Base-by-base conservation (phyloP, 129 eudicot genomes). In the Helianthus tuberosus region DNA sequence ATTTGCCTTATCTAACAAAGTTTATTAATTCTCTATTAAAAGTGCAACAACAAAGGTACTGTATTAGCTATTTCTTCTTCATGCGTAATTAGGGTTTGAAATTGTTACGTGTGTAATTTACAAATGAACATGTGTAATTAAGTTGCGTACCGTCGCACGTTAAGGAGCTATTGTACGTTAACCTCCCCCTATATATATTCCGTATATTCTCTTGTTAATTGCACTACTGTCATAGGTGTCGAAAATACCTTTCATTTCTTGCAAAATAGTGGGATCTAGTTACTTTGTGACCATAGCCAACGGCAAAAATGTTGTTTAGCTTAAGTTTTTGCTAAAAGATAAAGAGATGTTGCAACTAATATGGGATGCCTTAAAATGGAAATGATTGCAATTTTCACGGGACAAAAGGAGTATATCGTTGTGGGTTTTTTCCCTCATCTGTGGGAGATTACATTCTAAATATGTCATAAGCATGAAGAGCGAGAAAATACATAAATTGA, bases 181-280 rank as follows among this genome's bases (percentile, higher is more conserved):
- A 49, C 14, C 48, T 20, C 8, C 50, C 44, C 11, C 41, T 16
- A 54, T 13, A 51, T 25, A 38, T 25, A 23, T 17, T 6, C 10
- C 50, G 38, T 8, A 11, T 48, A 25, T 25, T 25, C 29, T 25
- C 29, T 25, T 25, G 29, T 25, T 25, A 25, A 25, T 25, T 25
- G 29, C 29, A 25, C 29, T 64, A n/a, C 20, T 11, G 49, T 32
- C 60, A 61, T n/a, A 23, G 35, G 77, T 36, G 29, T 47, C 47
- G 49, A 39, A 65, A 64, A 54, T 71, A 53, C 39, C 64, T 53
- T 29, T 75, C 39, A 53, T 41, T 36, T 71, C 14, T 43, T 27
- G 23, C 68, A 72, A 59, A 25, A 65, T 66, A 53, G 57, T n/a
- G 47, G 10, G 68, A 64, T 49, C 38, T 75, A 10, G 50, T 64